Evolutionary conservation across 2,329 filamentous ascomycete genomes (phyloP).

Genomic region (Thermoascus crustaceus): DNA sequence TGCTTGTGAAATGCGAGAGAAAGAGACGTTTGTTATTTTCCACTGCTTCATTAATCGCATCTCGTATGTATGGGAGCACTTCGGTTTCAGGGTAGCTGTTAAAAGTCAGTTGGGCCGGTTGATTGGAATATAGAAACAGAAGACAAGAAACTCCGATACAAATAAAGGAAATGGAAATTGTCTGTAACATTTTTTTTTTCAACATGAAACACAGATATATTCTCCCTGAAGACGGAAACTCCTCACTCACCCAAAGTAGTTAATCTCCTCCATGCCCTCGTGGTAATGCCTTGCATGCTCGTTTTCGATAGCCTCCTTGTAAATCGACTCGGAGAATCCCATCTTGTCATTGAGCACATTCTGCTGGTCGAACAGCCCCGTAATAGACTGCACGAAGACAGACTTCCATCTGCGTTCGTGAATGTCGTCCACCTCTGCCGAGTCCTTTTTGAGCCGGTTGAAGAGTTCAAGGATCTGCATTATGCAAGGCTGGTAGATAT

Average conservation of each 20-base stretch:
- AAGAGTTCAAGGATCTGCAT: conserved; percentile 25
- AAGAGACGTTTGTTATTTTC: too few relatives aligned
- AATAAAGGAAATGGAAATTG: too few relatives aligned
- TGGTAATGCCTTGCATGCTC: conserved; percentile 25
- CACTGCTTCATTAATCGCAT: too few relatives aligned
- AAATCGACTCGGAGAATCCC: conserved; percentile 26
- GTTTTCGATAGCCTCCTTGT: conserved; percentile 21
- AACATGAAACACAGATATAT: too few relatives aligned
- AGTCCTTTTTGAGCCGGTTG: conserved; percentile 16
- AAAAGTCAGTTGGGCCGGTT: too few relatives aligned
- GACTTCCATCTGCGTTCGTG: conserved; percentile 22
- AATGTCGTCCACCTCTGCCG: conserved; percentile 5
- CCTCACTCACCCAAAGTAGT: conserved; percentile 39
- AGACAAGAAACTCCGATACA: too few relatives aligned
- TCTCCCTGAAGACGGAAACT: conserved; percentile 6
- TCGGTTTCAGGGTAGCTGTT: conserved; percentile 28
- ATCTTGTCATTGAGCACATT: conserved; percentile 23
- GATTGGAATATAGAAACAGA: too few relatives aligned
- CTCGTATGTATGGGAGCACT: conserved; percentile 33
- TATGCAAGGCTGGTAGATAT: conserved; percentile 26
- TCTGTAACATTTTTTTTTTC: too few relatives aligned
- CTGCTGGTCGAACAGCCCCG: conserved; percentile 22
- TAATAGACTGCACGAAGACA: conserved; percentile 24
- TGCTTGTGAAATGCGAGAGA: too few relatives aligned
- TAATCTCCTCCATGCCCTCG: conserved; percentile 22